Base-by-base conservation (phyloP, 108 stramenopile genomes). In the Skeletonema marinoi region DNA sequence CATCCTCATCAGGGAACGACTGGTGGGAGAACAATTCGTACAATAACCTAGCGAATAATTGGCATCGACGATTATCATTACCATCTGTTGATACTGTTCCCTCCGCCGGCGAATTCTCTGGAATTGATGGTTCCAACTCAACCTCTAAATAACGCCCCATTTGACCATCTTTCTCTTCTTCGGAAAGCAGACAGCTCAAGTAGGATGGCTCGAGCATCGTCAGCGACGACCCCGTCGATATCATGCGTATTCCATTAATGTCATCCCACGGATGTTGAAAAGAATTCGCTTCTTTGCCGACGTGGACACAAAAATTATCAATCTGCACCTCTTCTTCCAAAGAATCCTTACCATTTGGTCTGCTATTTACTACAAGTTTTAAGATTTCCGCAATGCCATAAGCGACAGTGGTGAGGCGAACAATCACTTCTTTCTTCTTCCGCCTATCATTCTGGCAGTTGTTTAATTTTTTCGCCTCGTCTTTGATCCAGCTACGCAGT, bases 41-140 rank as follows among this genome's bases (percentile, higher is more conserved):
- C 38, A 79, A 56, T 13, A 73, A 58, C 10, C 61, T 41, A 19
- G 65, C 78, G 4, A 79, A 38, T 38, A 62, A 31, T 48, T 67
- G 65, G 71, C 71, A 79, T 3, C 64, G 65, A 4, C n/a, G 11
- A 14, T 51, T 64, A 31, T 74, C 63, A 32, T 29, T 38, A 59
- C 39, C 36, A 44, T 29, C 36, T 29, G 44, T 17, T 16, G 46
- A 6, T 50, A 25, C 8, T 12, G 21, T 29, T 29, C 19, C 19
- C 0, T 51, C 4, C 17, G 6, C 5, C 5, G 19, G 50, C 4
- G 6, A 17, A 6, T n/a, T 36, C 63, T 56, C 33, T 32, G 9
- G 32, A 12, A 21, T 30, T 12, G 39, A 46, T 19, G 61, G 30
- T 30, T 60, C 61, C 21, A 63, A 63, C 14, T 63, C 62, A 33